A percentile compares a stretch with the other conserved stretches of the same genome.
These are phyloP conservation scores for Bidens hawaiensis DNA, from an alignment of 140 eudicot species.

Conservation along the genomic window DNA sequence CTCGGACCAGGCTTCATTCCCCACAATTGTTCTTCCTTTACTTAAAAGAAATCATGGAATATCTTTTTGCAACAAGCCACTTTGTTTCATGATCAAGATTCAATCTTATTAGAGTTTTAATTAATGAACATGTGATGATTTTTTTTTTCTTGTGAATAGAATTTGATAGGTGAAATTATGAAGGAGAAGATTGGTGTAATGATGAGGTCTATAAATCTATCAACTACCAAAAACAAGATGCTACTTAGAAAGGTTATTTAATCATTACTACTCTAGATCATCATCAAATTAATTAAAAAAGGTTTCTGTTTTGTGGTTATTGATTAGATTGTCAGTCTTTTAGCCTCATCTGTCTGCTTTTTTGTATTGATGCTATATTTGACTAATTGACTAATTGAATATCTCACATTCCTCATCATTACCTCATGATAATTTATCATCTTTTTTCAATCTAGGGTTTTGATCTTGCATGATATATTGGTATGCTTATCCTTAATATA, in stretches of 20 bases:
- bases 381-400: too few species aligned
- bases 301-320: conserved; percentile 16
- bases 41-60: conserved; percentile 11
- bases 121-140: background rate
- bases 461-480: conserved; percentile 20
- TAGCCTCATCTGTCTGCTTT: conserved; percentile 13
- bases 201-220: conserved; percentile 25
- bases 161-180: conserved; percentile 1
- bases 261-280: conserved; percentile 28
- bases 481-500: background rate
- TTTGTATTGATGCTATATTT: conserved; percentile 32
- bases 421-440: conserved; percentile 29
- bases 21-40: conserved; percentile 42
- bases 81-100: conserved; percentile 15
- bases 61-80: conserved; percentile 9
- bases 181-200: conserved; percentile 42
- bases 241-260: conserved; percentile 25
- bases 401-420: conserved; percentile 29
- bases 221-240: conserved; percentile 17
- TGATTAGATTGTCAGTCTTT: conserved; percentile 39
- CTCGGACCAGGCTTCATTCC: conserved; percentile 95
- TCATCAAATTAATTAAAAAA: background rate
- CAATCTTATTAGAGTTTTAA: background rate
- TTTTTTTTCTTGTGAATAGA: conserved; percentile 11
- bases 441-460: conserved; percentile 34